These are phyloP conservation scores for Triadica sebifera DNA, from an alignment of 345 rosid genomes.

Conservation along the genomic window DNA sequence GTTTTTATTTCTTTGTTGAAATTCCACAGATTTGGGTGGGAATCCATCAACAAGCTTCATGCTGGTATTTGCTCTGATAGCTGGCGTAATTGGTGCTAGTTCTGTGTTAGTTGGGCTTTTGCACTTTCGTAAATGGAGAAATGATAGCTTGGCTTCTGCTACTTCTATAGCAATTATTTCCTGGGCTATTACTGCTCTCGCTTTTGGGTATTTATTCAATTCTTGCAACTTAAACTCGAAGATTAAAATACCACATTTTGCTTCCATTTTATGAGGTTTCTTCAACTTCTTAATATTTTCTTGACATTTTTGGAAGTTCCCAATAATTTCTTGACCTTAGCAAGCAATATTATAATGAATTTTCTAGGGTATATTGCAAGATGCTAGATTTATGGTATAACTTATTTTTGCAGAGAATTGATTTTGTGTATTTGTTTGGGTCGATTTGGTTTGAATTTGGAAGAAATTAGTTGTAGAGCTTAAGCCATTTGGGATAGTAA, in stretches of 20 bases:
- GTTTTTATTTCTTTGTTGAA: neutral
- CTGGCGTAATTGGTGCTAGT: constrained; percentile 17
- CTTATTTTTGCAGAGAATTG: neutral
- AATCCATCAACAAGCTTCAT: constrained; percentile 26
- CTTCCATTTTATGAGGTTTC: neutral
- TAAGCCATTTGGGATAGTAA: no score
- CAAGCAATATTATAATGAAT: neutral
- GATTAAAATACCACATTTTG: no score
- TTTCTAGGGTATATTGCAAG: neutral
- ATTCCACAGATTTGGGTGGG: constrained; percentile 23
- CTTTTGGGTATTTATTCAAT: constrained; percentile 31
- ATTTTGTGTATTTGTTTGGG: neutral
- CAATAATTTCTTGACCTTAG: neutral
- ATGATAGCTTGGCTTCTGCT: constrained; percentile 27
- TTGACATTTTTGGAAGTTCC: no score
- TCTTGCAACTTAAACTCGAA: no score
- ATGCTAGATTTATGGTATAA: neutral
- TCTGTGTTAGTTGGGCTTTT: constrained; percentile 27
- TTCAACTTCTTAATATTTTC: neutral
- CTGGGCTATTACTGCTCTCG: constrained; percentile 30
- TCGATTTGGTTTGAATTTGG: neutral
- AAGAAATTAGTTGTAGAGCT: neutral
- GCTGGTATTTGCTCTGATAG: constrained; percentile 20
- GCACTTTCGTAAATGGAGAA: constrained; percentile 29
- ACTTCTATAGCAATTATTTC: constrained; percentile 28